Evolutionary conservation across 2,329 filamentous ascomycete genomes (phyloP), one percentile per base, ranked within the genome.

Genomic region (Paecilomyces sp.): DNA sequence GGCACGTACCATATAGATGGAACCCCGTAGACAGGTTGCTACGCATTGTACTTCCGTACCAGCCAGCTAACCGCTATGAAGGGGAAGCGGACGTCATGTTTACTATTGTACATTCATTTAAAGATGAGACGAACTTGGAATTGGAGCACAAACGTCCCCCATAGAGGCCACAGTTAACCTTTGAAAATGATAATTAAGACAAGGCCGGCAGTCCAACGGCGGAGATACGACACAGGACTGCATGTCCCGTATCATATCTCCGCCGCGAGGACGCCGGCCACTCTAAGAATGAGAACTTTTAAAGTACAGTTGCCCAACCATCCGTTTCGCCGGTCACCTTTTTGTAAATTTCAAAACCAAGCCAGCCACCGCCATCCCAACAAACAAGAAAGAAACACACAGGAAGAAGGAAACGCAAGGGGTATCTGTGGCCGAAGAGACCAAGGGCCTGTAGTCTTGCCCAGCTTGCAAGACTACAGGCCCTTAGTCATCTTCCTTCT

Each of bases 401-500:
- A 22, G 18, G 51, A 11, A 24, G 25, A 25, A 53, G 25, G 9
- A 53, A 53, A 24, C n/a, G 15, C 15, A 18, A 53, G 22, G 22
- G 22, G 22, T 22, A 22, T 22, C 22, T 22, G 22, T 22, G 22
- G 22, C 22, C 22, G 22, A 22, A 41, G 51, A 30, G 25, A 53
- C 8, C n/a, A 25, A 24, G 51, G 51, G 51, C 31, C 34, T 53
- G 36, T 25, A 15, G 13, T 33, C 18, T 34, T 47, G 28, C 30
- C 6, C 25, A 13, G 8, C 25, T 57, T 34, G 58, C 61, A 41
- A 61, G 58, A 13, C 61, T 22, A 22, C 22, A 22, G 22, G 22
- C 22, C 22, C 22, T 22, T 22, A 22, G 22, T 22, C 22, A 22
- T 25, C 41, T 22, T 58, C 71, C 59, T 74, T 75, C 60, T 76